A percentile compares a stretch with the other conserved stretches of the same genome.
Conservation (phyloP, 352 stramenopile species). For the Phytophthora cryptogea region DNA sequence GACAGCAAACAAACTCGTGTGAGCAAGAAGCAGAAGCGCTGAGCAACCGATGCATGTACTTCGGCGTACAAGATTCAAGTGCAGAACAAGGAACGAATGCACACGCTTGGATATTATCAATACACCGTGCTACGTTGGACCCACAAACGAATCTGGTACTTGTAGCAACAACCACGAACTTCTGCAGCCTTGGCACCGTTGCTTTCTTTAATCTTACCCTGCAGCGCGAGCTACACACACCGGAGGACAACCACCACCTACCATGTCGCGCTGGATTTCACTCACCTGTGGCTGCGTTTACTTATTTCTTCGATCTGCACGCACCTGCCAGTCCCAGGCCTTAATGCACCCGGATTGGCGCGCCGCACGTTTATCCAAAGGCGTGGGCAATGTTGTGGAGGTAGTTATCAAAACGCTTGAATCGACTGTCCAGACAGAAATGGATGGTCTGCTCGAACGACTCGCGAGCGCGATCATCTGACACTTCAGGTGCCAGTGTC, state of each 20-base stretch:
- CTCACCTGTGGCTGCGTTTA: slow-evolving; percentile 26
- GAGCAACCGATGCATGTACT: not conserved
- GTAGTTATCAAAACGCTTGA: slow-evolving; percentile 90
- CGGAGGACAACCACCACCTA: slow-evolving; percentile 9
- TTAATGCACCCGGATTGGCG: slow-evolving; percentile 12
- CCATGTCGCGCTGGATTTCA: slow-evolving; percentile 14
- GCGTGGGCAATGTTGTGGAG: slow-evolving; percentile 66
- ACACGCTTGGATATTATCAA: slow-evolving; percentile 32
- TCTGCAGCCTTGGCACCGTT: slow-evolving; percentile 22
- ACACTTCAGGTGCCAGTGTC: slow-evolving; percentile 71
- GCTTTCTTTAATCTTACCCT: slow-evolving; percentile 20
- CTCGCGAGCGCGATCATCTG: slow-evolving; percentile 60
- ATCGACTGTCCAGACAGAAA: slow-evolving; percentile 83
- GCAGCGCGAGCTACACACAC: slow-evolving; percentile 15
- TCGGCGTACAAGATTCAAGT: not conserved
- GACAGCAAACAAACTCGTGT: slow-evolving; percentile 30
- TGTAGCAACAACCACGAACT: slow-evolving; percentile 21
- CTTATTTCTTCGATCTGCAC: slow-evolving; percentile 32
- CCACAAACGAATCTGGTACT: slow-evolving; percentile 17
- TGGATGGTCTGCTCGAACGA: slow-evolving; percentile 83
- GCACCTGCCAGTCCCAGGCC: slow-evolving; percentile 15
- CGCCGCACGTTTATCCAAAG: slow-evolving; percentile 29
- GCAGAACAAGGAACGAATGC: slow-evolving; percentile 1
- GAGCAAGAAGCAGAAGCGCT: slow-evolving; percentile 26
- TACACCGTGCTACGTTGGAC: slow-evolving; percentile 25